These are phyloP conservation scores for Naganishia onofrii DNA, from an alignment of 768 basidiomycete genomes.

Conservation along the genomic window DNA sequence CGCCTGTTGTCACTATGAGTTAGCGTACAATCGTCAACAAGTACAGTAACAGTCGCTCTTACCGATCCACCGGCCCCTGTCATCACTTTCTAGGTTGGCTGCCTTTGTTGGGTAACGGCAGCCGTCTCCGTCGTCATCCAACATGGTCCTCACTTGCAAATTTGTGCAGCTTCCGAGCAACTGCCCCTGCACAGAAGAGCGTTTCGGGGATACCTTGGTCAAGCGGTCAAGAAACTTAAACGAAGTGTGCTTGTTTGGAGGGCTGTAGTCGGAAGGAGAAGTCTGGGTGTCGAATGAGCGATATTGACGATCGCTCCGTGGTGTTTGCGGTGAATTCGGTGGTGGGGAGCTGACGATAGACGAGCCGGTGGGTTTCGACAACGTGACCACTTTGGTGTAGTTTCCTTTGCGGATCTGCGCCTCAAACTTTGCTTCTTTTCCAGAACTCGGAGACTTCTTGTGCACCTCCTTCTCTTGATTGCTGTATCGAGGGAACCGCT, in stretches of 20 bases:
- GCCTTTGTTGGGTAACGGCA: neutral
- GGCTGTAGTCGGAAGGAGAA: neutral
- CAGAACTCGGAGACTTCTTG: neutral
- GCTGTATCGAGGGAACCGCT: slow-evolving; percentile 31
- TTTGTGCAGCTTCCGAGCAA: neutral
- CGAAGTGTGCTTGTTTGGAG: neutral
- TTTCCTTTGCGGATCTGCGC: slow-evolving; percentile 31
- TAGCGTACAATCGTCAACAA: neutral
- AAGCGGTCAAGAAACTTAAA: neutral
- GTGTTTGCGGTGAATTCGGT: neutral
- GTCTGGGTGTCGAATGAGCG: slow-evolving; percentile 21
- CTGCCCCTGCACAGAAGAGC: neutral
- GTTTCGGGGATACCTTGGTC: neutral
- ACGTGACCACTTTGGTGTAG: slow-evolving; percentile 41
- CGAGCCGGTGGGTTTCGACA: slow-evolving; percentile 30
- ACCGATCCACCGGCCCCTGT: slow-evolving; percentile 50
- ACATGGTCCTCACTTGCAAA: neutral
- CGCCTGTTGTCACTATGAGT: neutral
- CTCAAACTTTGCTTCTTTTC: slow-evolving; percentile 46
- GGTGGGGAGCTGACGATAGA: neutral
- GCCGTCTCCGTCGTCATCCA: neutral
- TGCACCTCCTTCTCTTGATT: neutral
- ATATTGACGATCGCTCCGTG: neutral
- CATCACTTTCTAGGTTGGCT: slow-evolving; percentile 24
- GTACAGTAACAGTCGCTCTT: slow-evolving; percentile 16